Conservation (phyloP, 2,329 filamentous ascomycete genomes). For the Hypoxylon sp. region DNA sequence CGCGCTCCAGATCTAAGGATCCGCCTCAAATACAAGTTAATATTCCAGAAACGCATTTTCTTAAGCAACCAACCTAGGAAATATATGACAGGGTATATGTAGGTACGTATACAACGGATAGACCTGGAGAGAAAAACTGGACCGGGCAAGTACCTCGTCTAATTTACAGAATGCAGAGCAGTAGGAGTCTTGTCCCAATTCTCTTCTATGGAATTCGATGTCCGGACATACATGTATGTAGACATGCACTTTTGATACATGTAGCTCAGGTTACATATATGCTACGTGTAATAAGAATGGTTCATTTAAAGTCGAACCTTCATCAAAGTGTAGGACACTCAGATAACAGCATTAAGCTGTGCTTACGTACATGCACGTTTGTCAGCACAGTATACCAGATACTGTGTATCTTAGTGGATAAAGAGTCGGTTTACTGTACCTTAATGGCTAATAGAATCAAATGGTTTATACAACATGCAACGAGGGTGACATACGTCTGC, state of each 20-base stretch:
- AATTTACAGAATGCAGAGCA: background rate
- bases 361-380: background rate
- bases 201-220: conserved; percentile 4
- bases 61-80: background rate
- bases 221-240: background rate
- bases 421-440: background rate
- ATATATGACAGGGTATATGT: background rate
- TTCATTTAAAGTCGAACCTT: background rate
- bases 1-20: conserved; percentile 8
- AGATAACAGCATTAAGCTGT: conserved; percentile 2
- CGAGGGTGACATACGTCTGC: background rate
- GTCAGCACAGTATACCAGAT: background rate
- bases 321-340: background rate
- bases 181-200: background rate
- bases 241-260: background rate
- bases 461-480: too few species aligned
- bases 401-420: background rate
- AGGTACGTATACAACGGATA: background rate
- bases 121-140: background rate
- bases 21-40: conserved; percentile 20
- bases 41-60: conserved; percentile 17
- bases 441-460: background rate
- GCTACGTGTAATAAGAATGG: background rate
- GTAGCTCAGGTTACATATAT: background rate
- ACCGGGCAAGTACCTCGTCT: background rate